Evolutionary conservation across 495 filamentous ascomycete species (phyloP), one percentile per base, ranked within the genome.

Genomic region (Trichoderma asperelloides): DNA sequence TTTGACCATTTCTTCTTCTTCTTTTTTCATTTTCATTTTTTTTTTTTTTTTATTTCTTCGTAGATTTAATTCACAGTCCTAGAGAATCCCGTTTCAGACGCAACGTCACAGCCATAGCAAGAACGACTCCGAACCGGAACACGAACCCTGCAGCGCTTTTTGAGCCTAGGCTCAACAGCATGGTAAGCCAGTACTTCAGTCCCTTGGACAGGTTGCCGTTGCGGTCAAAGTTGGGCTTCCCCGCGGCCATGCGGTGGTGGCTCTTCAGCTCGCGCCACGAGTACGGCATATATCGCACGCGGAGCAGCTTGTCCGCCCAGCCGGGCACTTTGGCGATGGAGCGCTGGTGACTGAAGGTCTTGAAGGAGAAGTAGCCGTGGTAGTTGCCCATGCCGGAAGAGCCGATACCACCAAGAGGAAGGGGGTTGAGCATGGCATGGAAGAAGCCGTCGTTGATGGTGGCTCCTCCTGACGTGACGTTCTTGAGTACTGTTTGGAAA

Each of bases 401-500:
- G 67, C 95, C 95, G 39, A 98, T 90, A 72, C 94, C 94, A 69
- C 95, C 95, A 73, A 98, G 97, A 64, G 91, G 81, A 4, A 96
- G 79, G 11, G 88, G 91, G 25, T 87, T 85, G 69, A 96, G 86
- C 3, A 80, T 82, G 62, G 83, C 89, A 79, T 97, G 93, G 77
- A 92, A 88, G 71, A 86, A 91, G 64, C 88, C 81, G 77, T 96
- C 92, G 77, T 96, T 96, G 73, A 94, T 78, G 43, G 87, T 85
- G 25, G 87, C 91, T 68, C 92, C 90, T 55, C 92, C 92, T 7
- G 90, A 94, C 41, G 85, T 88, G 69, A 88, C 85, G 65, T 82
- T 77, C 65, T 81, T 77, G 60, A 91, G 81, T 62, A 91, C 84
- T 85, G 69, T 25, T 2, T 55, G 7, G 43, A 18, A 18, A 21